Evolutionary conservation across 2,329 filamentous ascomycete genomes (phyloP).

Genomic region (Penicillium italicum): DNA sequence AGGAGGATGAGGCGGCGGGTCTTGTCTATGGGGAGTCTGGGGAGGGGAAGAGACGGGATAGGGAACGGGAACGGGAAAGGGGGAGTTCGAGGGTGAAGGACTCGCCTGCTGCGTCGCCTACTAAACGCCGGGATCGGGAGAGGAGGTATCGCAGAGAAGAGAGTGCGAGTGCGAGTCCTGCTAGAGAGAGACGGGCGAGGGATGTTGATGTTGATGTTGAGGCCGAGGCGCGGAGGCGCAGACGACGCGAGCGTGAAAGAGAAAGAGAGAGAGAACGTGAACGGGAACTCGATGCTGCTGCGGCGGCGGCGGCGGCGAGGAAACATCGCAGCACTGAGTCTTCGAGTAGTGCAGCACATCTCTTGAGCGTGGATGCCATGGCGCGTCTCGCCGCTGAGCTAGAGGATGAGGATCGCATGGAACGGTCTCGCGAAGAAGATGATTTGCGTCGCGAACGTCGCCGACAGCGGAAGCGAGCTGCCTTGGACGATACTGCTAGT

Average conservation of each 20-base stretch:
- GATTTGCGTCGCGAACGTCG: constrained; percentile 25
- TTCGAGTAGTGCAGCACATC: constrained; percentile 41
- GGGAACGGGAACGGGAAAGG: constrained; percentile 8
- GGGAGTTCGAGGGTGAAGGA: constrained; percentile 34
- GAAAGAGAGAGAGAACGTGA: constrained; percentile 7
- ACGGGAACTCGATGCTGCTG: constrained; percentile 15
- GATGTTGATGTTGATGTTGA: constrained; percentile 20
- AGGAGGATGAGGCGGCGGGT: constrained; percentile 11
- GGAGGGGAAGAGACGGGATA: constrained; percentile 13
- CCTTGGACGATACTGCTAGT: constrained; percentile 20
- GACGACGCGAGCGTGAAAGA: constrained; percentile 23
- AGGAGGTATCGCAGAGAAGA: constrained; percentile 26
- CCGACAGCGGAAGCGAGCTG: constrained; percentile 26
- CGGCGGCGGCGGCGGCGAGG: constrained; percentile 17
- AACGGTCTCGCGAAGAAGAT: constrained; percentile 40
- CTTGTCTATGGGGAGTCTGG: constrained; percentile 22
- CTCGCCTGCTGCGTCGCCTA: constrained; percentile 37
- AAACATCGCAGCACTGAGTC: constrained; percentile 44
- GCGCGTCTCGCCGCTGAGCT: constrained; percentile 64
- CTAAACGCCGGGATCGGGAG: constrained; percentile 35
- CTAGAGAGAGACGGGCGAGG: constrained; percentile 20
- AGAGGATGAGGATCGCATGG: constrained; percentile 50
- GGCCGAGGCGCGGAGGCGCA: constrained; percentile 26
- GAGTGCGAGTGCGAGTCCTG: constrained; percentile 27
- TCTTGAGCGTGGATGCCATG: constrained; percentile 55